A percentile compares a stretch with the other conserved stretches of the same genome.
phyloP scores from a whole-genome alignment of 1,284 basidiomycete genomes.

The Laetiporus sulphureus region DNA sequence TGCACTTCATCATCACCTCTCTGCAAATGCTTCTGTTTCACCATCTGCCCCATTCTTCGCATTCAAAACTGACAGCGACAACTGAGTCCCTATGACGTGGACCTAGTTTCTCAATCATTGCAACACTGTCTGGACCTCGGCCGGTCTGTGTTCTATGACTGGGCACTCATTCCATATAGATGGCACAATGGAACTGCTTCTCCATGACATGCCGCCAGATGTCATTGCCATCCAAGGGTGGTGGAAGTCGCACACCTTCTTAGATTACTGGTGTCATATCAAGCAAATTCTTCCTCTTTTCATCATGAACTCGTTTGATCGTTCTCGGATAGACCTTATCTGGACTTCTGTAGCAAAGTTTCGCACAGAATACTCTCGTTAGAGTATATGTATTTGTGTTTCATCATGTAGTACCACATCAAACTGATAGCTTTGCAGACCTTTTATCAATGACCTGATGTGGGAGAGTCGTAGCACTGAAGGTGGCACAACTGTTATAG shows the following conservation, averaged over 20 bases:
- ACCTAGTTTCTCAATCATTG: constrained; percentile 14
- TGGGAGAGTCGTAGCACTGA: not conserved
- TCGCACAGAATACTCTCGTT: not conserved
- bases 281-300: constrained; percentile 7
- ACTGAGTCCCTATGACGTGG: constrained; percentile 8
- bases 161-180: constrained; percentile 27
- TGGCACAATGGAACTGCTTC: constrained; percentile 16
- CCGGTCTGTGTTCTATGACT: constrained; percentile 4
- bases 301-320: constrained; percentile 4
- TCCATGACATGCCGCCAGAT: not conserved
- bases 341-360: constrained; percentile 2
- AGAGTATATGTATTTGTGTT: not conserved
- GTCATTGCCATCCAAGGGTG: not conserved
- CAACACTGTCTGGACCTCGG: constrained; percentile 10
- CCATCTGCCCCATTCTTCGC: constrained; percentile 10
- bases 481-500: not conserved
- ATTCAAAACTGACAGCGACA: constrained; percentile 1
- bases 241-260: constrained; percentile 25
- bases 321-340: not conserved
- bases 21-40: constrained; percentile 3
- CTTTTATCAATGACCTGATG: not conserved
- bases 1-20: constrained; percentile 8
- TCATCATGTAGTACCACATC: not conserved
- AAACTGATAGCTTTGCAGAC: not conserved
- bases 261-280: constrained; percentile 22